A percentile compares a stretch with the other conserved stretches of the same genome.
These are phyloP conservation scores for Allomyces javanicus DNA, from an alignment of 192 early-diverging fungal species.

Conservation along the genomic window DNA sequence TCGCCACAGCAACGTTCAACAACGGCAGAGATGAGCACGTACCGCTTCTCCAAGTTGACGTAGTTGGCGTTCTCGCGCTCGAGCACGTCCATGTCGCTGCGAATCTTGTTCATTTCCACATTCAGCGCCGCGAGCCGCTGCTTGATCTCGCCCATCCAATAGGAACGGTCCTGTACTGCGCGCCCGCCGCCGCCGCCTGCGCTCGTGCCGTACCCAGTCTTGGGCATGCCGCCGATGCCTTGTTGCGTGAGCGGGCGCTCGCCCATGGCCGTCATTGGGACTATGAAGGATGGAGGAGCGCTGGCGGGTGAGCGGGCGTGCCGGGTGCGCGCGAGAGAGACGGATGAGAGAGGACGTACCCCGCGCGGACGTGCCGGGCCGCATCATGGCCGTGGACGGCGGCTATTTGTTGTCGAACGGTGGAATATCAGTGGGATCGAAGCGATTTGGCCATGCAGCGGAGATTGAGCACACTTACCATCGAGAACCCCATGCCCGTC, in stretches of 20 bases:
- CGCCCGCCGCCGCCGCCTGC: conserved; percentile 9
- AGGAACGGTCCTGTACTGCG: conserved; percentile 29
- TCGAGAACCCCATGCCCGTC: too few relatives aligned
- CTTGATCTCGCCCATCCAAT: conserved; percentile 29
- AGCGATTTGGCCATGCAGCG: too few relatives aligned
- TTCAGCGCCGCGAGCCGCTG: conserved; percentile 22
- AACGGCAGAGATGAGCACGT: not conserved
- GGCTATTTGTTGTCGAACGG: not conserved
- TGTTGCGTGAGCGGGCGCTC: conserved; percentile 42
- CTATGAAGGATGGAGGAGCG: not conserved
- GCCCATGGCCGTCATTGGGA: not conserved
- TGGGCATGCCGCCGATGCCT: conserved; percentile 29
- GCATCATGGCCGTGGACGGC: not conserved
- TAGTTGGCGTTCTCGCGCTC: conserved; percentile 27
- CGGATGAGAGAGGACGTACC: not conserved
- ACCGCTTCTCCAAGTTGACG: conserved; percentile 31
- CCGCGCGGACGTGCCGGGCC: not conserved
- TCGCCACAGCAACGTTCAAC: not conserved
- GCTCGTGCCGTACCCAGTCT: conserved; percentile 11
- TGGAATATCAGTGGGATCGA: too few relatives aligned
- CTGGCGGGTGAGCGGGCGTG: too few relatives aligned
- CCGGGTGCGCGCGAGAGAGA: not conserved
- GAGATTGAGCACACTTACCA: too few relatives aligned
- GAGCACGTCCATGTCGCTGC: conserved; percentile 20
- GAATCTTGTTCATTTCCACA: conserved; percentile 21